Percentiles rank a stretch among this genome's conserved stretches.
These are phyloP conservation scores for Gracilaria domingensis DNA, from an alignment of 23 red algal species.

Conservation along the genomic window DNA sequence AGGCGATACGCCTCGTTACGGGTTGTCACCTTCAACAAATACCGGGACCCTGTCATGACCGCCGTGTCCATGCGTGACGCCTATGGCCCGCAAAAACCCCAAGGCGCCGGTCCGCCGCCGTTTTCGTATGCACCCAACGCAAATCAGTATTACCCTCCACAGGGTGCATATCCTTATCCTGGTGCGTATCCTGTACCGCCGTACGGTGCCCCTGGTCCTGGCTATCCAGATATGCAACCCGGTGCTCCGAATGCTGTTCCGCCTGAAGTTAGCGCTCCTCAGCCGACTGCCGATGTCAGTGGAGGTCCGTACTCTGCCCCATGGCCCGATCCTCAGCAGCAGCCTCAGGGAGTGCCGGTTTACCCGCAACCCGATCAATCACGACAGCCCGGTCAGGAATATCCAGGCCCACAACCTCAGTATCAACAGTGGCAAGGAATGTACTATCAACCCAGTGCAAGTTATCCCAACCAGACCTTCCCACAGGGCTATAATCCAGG, in stretches of 20 bases:
- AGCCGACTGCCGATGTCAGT: background rate
- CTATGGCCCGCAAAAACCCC: background rate
- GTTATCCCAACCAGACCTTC: slow-evolving; percentile 16
- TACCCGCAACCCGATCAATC: slow-evolving; percentile 31
- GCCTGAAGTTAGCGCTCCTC: background rate
- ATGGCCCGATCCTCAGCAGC: slow-evolving; percentile 1
- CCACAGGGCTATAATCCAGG: background rate
- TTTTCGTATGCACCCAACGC: slow-evolving; percentile 13
- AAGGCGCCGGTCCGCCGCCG: background rate
- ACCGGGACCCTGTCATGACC: slow-evolving; percentile 31
- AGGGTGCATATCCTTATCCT: slow-evolving; percentile 26
- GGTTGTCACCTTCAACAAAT: slow-evolving; percentile 22
- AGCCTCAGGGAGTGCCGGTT: slow-evolving; percentile 9
- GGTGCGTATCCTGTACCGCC: slow-evolving; percentile 1
- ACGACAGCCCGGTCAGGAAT: slow-evolving; percentile 23
- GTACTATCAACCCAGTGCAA: slow-evolving; percentile 10
- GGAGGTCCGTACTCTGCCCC: background rate
- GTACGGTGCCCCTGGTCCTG: slow-evolving; percentile 7
- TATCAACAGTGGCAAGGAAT: slow-evolving; percentile 41
- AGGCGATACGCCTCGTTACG: slow-evolving; percentile 18
- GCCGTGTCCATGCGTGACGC: slow-evolving; percentile 28
- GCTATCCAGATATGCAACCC: slow-evolving; percentile 5
- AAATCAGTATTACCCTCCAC: slow-evolving; percentile 14
- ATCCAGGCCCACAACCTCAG: slow-evolving; percentile 24
- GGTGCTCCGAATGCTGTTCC: background rate